These are phyloP conservation scores for Pseudopyrenochaeta lycopersici DNA, from an alignment of 2,329 filamentous ascomycete species.

Conservation along the genomic window DNA sequence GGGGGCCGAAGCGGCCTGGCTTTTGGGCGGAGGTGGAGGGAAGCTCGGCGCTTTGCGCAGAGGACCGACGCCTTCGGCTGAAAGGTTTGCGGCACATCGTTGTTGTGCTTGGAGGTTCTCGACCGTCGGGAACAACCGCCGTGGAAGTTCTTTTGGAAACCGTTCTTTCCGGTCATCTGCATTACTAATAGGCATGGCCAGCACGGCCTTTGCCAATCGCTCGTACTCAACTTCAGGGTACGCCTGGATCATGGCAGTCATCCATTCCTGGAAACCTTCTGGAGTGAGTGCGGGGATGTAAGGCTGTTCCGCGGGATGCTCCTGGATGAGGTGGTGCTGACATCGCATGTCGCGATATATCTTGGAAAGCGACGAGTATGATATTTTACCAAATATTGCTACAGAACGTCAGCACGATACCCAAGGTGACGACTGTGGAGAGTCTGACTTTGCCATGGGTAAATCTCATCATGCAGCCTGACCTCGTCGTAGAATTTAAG, in stretches of 20 bases:
- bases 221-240: conserved; percentile 79
- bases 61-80: conserved; percentile 54
- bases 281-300: conserved; percentile 58
- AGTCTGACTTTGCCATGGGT: conserved; percentile 73
- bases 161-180: conserved; percentile 72
- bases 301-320: conserved; percentile 52
- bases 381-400: conserved; percentile 56
- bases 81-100: conserved; percentile 68
- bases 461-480: conserved; percentile 69
- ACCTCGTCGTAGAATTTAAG: conserved; percentile 75
- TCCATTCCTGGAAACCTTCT: conserved; percentile 66
- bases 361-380: conserved; percentile 51
- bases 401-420: conserved; percentile 13
- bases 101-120: conserved; percentile 67
- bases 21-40: conserved; percentile 46
- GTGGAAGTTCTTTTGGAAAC: conserved; percentile 80
- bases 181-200: conserved; percentile 75
- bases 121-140: conserved; percentile 72
- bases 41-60: conserved; percentile 47
- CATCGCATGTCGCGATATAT: conserved; percentile 59
- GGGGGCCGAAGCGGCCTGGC: conserved; percentile 20
- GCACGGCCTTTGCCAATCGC: conserved; percentile 73
- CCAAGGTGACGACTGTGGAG: background rate
- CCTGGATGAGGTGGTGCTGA: conserved; percentile 59
- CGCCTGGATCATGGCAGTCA: conserved; percentile 75